phyloP scores from a whole-genome alignment of 805 yeast genomes.

The Isabelozyma gotoi region DNA sequence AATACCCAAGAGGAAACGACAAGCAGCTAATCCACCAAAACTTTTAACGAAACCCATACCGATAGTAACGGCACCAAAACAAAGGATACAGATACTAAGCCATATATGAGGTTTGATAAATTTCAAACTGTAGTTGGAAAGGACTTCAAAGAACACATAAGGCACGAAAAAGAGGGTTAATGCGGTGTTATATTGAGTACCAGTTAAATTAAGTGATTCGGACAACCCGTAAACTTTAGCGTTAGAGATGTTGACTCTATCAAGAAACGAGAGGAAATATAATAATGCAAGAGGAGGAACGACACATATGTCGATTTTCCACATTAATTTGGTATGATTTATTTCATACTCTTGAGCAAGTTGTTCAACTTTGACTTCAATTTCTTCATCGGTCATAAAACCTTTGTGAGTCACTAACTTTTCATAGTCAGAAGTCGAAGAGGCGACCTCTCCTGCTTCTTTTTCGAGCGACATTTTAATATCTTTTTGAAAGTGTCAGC shows the following conservation, averaged over 20 bases:
- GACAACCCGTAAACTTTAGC: slow-evolving; percentile 74
- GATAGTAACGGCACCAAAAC: slow-evolving; percentile 64
- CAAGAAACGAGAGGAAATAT: slow-evolving; percentile 75
- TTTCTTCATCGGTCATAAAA: slow-evolving; percentile 1
- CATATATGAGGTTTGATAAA: slow-evolving; percentile 62
- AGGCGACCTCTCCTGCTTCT: background rate
- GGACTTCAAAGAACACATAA: slow-evolving; percentile 61
- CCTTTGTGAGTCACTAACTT: background rate
- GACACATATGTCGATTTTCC: slow-evolving; percentile 66
- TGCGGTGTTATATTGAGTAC: slow-evolving; percentile 62
- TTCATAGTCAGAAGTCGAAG: background rate
- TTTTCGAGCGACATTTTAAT: background rate
- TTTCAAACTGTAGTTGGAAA: slow-evolving; percentile 63
- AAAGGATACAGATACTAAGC: slow-evolving; percentile 56
- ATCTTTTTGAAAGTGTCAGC: too few species aligned
- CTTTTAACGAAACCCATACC: slow-evolving; percentile 64
- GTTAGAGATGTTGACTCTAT: slow-evolving; percentile 79
- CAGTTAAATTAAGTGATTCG: slow-evolving; percentile 50
- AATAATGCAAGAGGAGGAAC: slow-evolving; percentile 76
- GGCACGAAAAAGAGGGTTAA: slow-evolving; percentile 73
- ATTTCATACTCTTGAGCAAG: slow-evolving; percentile 40
- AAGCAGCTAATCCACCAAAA: slow-evolving; percentile 58
- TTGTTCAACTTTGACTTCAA: slow-evolving; percentile 11
- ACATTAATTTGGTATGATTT: slow-evolving; percentile 54
- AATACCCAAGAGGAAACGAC: slow-evolving; percentile 65